Conservation (phyloP, 2,329 filamentous ascomycete genomes). For the Colletotrichum sp. region DNA sequence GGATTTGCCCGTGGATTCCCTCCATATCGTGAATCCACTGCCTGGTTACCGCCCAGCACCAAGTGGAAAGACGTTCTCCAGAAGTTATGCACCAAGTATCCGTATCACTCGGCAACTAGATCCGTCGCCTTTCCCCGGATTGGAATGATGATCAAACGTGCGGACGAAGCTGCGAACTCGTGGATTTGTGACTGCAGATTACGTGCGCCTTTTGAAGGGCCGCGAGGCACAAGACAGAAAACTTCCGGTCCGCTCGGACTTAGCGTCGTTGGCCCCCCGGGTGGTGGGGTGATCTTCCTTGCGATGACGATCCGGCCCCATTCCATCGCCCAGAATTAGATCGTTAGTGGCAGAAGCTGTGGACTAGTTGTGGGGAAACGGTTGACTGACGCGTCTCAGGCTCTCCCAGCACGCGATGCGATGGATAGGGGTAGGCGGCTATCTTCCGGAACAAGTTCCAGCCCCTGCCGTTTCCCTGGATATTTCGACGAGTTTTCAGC, state of each 20-base stretch:
- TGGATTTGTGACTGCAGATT: not conserved
- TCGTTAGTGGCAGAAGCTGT: not conserved
- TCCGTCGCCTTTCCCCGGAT: not conserved
- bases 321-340: not conserved
- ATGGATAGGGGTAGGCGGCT: not conserved
- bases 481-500: not conserved
- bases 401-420: not conserved
- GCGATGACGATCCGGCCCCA: constrained; percentile 12
- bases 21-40: not conserved
- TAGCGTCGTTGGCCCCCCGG: not conserved
- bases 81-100: not conserved
- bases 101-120: not conserved
- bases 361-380: not conserved
- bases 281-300: constrained; percentile 9
- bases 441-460: not conserved
- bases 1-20: not conserved
- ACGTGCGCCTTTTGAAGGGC: not conserved
- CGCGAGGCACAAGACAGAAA: not conserved
- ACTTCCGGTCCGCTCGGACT: not conserved
- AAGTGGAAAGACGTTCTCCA: not conserved
- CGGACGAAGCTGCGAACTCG: not conserved
- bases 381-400: constrained; percentile 9
- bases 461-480: not conserved
- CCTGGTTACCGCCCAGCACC: not conserved
- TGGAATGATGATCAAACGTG: not conserved